Base-by-base conservation (phyloP, 768 basidiomycete genomes). In the Amanita muscaria region DNA sequence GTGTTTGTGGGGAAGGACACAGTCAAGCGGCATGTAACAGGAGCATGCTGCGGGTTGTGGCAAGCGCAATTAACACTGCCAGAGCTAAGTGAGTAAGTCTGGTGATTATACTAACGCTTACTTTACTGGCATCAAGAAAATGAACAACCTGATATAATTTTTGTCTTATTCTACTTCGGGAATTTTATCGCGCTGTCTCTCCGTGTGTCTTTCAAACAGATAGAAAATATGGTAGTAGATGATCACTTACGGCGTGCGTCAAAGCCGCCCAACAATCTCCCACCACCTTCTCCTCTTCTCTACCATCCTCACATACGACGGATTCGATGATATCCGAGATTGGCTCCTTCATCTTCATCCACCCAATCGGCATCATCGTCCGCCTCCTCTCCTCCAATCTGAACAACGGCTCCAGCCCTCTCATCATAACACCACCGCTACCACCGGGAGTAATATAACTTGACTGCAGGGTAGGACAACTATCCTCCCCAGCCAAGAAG, bases 241-340 rank as follows among this genome's bases (percentile, higher is more conserved):
- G n/a, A n/a, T n/a, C 24, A 64, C 73, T 56, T 56, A 87, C 86
- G 47, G 83, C 82, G 60, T 84, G 82, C n/a, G 78, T 68, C 22
- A 89, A 63, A 18, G 73, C 72, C 46, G 87, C 83, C 85, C 86
- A 88, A 79, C 76, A 29, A 74, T 66, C 48, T 86, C 84, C 80
- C 83, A 89, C 46, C 77, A 69, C 44, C 82, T 63, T 38, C 81
- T 71, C 39, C 86, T 64, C 59, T 82, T 85, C 53, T 81, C 79
- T 41, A 74, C 59, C 56, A 78, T 80, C 45, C 67, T 71, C 40
- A 89, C 68, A 55, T 73, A 89, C 42, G 69, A 66, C 7, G 83
- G 83, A 58, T 89, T 85, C 53, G 76, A 88, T 52, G 51, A 54
- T 88, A 86, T 16, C 82, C 78, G 16, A 73, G 77, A 48, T 83